phyloP scores from a whole-genome alignment of 805 yeast species.

The Pachysolen tannophilus region DNA sequence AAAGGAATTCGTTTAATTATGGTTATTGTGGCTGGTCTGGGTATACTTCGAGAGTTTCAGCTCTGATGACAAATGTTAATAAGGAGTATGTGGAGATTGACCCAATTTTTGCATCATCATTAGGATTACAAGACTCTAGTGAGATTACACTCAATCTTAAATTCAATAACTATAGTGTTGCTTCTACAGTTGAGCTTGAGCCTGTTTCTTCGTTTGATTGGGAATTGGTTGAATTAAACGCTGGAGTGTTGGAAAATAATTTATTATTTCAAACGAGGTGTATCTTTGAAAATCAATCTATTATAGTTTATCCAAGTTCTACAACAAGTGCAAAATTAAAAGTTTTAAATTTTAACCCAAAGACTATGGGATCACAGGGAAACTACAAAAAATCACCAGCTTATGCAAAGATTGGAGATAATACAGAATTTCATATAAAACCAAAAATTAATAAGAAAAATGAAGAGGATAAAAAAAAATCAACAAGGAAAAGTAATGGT shows the following conservation, averaged over 20 bases:
- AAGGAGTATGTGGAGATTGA: conserved; percentile 47
- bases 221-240: conserved; percentile 84
- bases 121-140: conserved; percentile 37
- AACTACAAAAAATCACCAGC: conserved; percentile 3
- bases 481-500: conserved; percentile 13
- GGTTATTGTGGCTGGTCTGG: conserved; percentile 39
- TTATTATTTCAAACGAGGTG: conserved; percentile 77
- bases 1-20: conserved; percentile 10
- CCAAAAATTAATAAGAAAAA: conserved; percentile 40
- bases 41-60: neutral
- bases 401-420: conserved; percentile 34
- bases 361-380: conserved; percentile 33
- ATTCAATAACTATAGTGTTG: conserved; percentile 37
- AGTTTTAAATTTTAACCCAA: conserved; percentile 21
- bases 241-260: conserved; percentile 64
- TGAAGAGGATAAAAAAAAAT: conserved; percentile 10
- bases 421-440: conserved; percentile 43
- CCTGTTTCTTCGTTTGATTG: conserved; percentile 77
- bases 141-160: conserved; percentile 35
- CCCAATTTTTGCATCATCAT: conserved; percentile 49
- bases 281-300: conserved; percentile 46
- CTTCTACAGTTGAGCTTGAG: conserved; percentile 63
- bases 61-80: neutral
- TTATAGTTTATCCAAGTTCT: conserved; percentile 66
- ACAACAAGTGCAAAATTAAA: conserved; percentile 50